A percentile compares a stretch with the other conserved stretches of the same genome.
phyloP scores from a whole-genome alignment of 148 eudicot genomes.

The Hydrangea macrophylla region DNA sequence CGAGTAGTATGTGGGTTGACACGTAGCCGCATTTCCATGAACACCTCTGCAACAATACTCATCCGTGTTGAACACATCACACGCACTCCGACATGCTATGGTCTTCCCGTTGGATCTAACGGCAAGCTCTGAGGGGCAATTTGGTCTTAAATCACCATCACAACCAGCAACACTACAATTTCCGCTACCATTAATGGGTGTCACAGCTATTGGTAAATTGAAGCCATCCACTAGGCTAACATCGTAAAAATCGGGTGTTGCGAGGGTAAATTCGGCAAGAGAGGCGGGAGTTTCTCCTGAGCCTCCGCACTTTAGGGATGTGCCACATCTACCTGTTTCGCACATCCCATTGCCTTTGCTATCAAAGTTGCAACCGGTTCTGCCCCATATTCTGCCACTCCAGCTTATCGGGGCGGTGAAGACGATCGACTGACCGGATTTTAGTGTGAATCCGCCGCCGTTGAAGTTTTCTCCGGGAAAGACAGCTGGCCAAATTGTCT shows the following conservation, averaged over 20 bases:
- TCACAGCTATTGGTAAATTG: conserved; percentile 62
- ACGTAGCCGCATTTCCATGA: conserved; percentile 49
- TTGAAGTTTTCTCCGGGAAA: conserved; percentile 25
- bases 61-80: conserved; percentile 74
- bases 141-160: conserved; percentile 44
- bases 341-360: conserved; percentile 14
- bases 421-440: conserved; percentile 22
- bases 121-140: conserved; percentile 69
- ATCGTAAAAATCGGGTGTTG: conserved; percentile 59
- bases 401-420: conserved; percentile 19
- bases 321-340: conserved; percentile 18
- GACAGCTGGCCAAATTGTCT: conserved; percentile 27
- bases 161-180: conserved; percentile 74
- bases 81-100: conserved; percentile 77
- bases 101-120: conserved; percentile 39
- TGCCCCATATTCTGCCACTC: conserved; percentile 24
- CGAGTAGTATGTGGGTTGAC: conserved; percentile 72
- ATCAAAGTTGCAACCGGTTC: conserved; percentile 26
- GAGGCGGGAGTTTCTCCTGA: conserved; percentile 53
- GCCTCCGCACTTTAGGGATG: conserved; percentile 17
- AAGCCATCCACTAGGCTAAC: conserved; percentile 94
- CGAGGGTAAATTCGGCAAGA: conserved; percentile 79
- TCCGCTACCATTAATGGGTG: conserved; percentile 51
- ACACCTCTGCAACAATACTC: conserved; percentile 75
- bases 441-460: conserved; percentile 21